Conservation (phyloP, 345 rosid genomes). For the Gossypium sturtianum region DNA sequence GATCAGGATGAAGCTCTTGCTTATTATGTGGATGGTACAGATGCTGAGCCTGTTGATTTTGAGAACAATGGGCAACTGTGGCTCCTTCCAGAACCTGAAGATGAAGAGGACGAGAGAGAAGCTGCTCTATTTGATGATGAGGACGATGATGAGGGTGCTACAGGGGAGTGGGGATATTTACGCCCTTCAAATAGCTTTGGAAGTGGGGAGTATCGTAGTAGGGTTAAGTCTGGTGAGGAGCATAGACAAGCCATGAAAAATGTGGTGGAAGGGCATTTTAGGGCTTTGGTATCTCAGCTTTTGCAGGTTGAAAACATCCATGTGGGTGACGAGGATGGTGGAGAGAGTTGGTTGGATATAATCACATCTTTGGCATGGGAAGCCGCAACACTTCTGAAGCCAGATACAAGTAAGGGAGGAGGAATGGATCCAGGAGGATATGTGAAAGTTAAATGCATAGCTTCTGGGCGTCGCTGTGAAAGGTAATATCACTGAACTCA, state of each 20-base stretch:
- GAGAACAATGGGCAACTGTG: slow-evolving; percentile 82
- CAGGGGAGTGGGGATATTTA: slow-evolving; percentile 78
- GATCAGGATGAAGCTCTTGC: slow-evolving; percentile 46
- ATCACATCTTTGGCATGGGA: slow-evolving; percentile 91
- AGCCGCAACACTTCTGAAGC: slow-evolving; percentile 85
- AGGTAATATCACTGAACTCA: slow-evolving; percentile 45
- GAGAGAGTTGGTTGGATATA: slow-evolving; percentile 85
- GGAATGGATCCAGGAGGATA: slow-evolving; percentile 99
- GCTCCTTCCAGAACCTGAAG: slow-evolving; percentile 92
- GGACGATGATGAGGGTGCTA: slow-evolving; percentile 53
- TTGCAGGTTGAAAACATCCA: slow-evolving; percentile 70
- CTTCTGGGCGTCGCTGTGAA: slow-evolving; percentile 72
- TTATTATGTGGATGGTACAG: slow-evolving; percentile 40
- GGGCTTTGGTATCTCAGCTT: slow-evolving; percentile 78
- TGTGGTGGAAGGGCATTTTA: slow-evolving; percentile 86
- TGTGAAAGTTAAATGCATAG: slow-evolving; percentile 91
- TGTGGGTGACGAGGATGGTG: slow-evolving; percentile 57
- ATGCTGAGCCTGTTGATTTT: slow-evolving; percentile 77
- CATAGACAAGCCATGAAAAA: slow-evolving; percentile 60
- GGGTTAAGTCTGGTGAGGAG: slow-evolving; percentile 57
- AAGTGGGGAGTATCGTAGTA: slow-evolving; percentile 49
- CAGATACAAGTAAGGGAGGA: slow-evolving; percentile 89
- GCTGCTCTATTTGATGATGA: slow-evolving; percentile 61
- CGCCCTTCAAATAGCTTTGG: slow-evolving; percentile 67
- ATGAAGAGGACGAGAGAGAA: slow-evolving; percentile 94